Evolutionary conservation across 2,329 filamentous ascomycete species (phyloP).

Genomic region (Lojkania enalia): DNA sequence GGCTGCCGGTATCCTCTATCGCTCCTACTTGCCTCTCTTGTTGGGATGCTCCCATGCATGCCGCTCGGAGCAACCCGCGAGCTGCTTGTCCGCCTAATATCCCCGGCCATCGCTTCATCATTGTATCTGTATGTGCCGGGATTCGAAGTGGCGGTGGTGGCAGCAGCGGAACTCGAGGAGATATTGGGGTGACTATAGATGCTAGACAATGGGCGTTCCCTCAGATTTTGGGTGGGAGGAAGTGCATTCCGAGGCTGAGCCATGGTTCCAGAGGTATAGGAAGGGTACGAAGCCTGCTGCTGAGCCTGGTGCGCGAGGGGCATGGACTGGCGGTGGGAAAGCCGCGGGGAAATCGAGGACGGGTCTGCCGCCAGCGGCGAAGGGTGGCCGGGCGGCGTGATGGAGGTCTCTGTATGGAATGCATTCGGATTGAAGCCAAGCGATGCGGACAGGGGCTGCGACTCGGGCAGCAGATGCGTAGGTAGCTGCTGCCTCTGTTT

Average conservation of each 20-base stretch:
- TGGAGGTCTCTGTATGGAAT: conserved; percentile 39
- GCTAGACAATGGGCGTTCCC: conserved; percentile 48
- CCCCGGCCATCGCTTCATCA: conserved; percentile 45
- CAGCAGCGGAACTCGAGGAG: conserved; percentile 49
- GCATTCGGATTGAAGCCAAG: conserved; percentile 48
- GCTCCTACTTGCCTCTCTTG: conserved; percentile 69
- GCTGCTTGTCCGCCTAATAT: conserved; percentile 59
- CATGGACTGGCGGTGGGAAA: conserved; percentile 50
- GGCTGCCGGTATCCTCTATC: conserved; percentile 69
- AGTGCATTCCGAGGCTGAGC: conserved; percentile 31
- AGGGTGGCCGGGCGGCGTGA: conserved; percentile 27
- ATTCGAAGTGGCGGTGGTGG: conserved; percentile 40
- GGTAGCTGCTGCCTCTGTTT: conserved; percentile 33
- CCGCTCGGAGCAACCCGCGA: conserved; percentile 65
- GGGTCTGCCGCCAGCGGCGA: conserved; percentile 32
- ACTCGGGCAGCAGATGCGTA: conserved; percentile 38
- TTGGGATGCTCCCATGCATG: conserved; percentile 63
- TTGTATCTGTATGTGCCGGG: conserved; percentile 52
- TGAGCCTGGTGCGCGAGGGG: conserved; percentile 48
- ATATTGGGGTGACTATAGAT: conserved; percentile 55
- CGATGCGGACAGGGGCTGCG: conserved; percentile 32
- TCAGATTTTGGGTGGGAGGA: conserved; percentile 34
- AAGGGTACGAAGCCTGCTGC: conserved; percentile 39
- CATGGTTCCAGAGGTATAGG: conserved; percentile 31
- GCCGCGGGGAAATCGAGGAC: conserved; percentile 36